These are phyloP conservation scores for Paecilomyces fulvus DNA, from an alignment of 2,329 filamentous ascomycete species.

Conservation along the genomic window DNA sequence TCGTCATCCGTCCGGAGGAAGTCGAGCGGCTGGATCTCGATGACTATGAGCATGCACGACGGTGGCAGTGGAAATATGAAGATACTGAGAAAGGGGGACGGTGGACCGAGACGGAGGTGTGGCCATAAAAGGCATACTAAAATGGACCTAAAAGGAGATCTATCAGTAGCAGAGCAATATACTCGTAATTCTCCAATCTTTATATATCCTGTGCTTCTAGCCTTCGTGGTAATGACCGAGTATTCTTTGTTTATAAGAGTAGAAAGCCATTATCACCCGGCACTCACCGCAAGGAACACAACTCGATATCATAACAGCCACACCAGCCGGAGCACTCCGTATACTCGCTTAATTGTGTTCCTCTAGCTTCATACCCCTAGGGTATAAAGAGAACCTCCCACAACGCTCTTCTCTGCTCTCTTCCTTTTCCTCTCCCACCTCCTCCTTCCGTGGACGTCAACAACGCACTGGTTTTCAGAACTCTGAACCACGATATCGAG, in stretches of 20 bases:
- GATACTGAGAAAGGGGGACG: conserved; percentile 29
- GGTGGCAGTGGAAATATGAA: conserved; percentile 58
- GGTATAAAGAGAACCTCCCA: background rate
- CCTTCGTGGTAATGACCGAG: background rate
- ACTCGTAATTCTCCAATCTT: background rate
- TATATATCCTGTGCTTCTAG: background rate
- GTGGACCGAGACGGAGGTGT: conserved; percentile 64
- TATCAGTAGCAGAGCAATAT: background rate
- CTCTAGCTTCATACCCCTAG: background rate
- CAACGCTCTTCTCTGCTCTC: background rate
- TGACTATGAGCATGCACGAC: conserved; percentile 52
- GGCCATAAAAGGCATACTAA: conserved; percentile 40
- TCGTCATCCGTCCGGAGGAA: conserved; percentile 73
- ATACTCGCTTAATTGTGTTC: background rate
- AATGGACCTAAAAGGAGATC: background rate
- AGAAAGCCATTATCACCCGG: background rate
- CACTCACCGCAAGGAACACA: background rate
- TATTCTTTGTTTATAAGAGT: background rate
- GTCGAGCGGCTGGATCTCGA: conserved; percentile 68
- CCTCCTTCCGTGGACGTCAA: background rate
- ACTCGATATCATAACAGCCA: background rate
- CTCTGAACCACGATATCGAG: background rate
- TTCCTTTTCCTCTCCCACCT: background rate
- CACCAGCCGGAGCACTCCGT: background rate
- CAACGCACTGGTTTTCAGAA: background rate